Conservation (phyloP, 768 basidiomycete species). For the Melanogaster broomeanus region DNA sequence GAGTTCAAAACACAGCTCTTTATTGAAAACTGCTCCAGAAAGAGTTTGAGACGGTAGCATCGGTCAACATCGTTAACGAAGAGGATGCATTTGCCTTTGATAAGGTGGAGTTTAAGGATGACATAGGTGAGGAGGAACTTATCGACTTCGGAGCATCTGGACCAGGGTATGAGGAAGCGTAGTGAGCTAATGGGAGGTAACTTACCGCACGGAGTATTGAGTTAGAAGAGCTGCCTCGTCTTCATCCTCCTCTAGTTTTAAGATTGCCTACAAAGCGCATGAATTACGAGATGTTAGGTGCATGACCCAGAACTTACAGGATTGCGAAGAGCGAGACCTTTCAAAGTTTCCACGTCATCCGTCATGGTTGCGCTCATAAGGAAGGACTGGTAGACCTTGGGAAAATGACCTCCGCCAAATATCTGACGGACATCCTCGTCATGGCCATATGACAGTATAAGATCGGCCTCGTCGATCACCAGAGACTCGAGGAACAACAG, state of each 20-base stretch:
- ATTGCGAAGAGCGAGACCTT: constrained; percentile 83
- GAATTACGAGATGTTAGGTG: background rate
- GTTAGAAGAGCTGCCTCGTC: constrained; percentile 79
- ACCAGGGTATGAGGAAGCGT: background rate
- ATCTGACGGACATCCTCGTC: constrained; percentile 83
- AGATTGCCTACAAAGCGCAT: constrained; percentile 58
- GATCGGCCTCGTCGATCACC: constrained; percentile 96
- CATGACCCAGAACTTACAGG: constrained; percentile 57
- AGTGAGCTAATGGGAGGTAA: background rate
- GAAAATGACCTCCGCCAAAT: constrained; percentile 69
- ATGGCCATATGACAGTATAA: constrained; percentile 96
- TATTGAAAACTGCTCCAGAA: constrained; percentile 96
- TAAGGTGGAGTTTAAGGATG: constrained; percentile 92
- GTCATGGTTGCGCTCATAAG: constrained; percentile 98
- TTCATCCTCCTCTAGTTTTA: constrained; percentile 86
- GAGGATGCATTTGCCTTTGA: constrained; percentile 93
- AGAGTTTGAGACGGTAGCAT: constrained; percentile 94
- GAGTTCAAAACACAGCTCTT: constrained; percentile 96
- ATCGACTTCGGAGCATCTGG: constrained; percentile 88
- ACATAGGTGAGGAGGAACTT: constrained; percentile 97
- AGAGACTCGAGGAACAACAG: constrained; percentile 75
- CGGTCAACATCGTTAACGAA: constrained; percentile 97
- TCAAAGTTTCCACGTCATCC: constrained; percentile 89
- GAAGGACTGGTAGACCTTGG: constrained; percentile 86
- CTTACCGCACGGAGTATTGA: constrained; percentile 81